Percentiles rank a stretch among this genome's conserved stretches.
These are phyloP conservation scores for Pigoraptor vietnamica DNA, from an alignment of 78 protist genomes.

Conservation along the genomic window DNA sequence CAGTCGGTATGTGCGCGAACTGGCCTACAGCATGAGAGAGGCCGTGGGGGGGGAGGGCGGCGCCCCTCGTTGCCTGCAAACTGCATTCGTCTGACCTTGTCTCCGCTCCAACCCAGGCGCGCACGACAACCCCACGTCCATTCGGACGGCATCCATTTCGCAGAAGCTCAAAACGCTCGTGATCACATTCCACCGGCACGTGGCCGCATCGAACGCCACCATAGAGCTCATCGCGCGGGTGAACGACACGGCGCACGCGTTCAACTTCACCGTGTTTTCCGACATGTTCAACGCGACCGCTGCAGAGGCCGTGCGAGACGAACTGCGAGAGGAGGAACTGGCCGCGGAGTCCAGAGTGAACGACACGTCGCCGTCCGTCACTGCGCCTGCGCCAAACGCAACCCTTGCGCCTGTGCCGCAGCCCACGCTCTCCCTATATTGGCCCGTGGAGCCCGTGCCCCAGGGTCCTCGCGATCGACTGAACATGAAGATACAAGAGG, in stretches of 20 bases:
- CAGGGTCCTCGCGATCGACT: not conserved
- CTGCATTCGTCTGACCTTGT: too few species aligned
- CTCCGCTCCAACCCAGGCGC: constrained; percentile 49
- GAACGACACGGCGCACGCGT: not conserved
- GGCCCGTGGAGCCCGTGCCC: not conserved
- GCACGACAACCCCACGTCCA: constrained; percentile 41
- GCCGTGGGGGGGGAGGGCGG: too few species aligned
- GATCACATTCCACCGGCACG: constrained; percentile 53
- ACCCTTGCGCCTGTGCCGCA: not conserved
- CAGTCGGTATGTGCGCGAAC: not conserved
- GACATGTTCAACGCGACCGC: not conserved
- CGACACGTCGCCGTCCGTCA: not conserved
- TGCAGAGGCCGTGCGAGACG: not conserved
- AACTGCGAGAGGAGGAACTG: not conserved
- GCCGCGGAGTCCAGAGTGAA: not conserved
- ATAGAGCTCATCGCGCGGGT: constrained; percentile 21
- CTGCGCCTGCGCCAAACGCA: not conserved
- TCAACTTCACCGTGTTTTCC: not conserved
- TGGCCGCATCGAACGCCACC: not conserved
- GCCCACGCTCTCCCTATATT: not conserved
- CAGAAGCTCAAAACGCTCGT: constrained; percentile 55
- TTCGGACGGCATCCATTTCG: constrained; percentile 63
- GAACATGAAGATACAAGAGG: not conserved
- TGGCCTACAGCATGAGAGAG: too few species aligned
- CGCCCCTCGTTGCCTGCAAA: too few species aligned